phyloP scores from a whole-genome alignment of 2,329 filamentous ascomycete genomes.

The Beauveria medogensis region DNA sequence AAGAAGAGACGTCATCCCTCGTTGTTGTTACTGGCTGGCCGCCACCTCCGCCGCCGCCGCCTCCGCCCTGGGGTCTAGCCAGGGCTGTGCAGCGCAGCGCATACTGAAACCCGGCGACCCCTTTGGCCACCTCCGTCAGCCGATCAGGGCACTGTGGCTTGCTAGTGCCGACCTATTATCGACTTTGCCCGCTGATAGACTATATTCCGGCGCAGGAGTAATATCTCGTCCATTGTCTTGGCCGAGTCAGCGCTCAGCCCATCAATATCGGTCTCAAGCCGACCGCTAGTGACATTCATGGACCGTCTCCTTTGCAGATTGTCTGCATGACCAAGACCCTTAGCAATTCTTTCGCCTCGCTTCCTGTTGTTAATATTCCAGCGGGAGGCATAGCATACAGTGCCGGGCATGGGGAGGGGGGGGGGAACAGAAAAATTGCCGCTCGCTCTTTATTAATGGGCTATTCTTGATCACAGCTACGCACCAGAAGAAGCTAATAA shows the following conservation, averaged over 20 bases:
- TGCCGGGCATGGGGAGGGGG: neutral
- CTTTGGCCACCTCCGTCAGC: conserved; percentile 8
- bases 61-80: too few relatives aligned
- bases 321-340: neutral
- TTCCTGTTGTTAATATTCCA: neutral
- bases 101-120: conserved; percentile 8
- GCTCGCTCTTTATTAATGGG: too few relatives aligned
- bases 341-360: neutral
- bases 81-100: neutral
- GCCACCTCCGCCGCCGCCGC: neutral
- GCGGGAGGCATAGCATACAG: neutral
- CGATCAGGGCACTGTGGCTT: conserved; percentile 5
- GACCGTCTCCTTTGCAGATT: neutral
- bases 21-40: neutral
- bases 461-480: too few relatives aligned
- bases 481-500: too few relatives aligned
- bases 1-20: neutral
- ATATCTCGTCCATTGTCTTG: neutral
- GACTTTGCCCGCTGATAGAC: neutral
- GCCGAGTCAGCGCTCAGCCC: neutral
- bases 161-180: neutral
- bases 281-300: neutral
- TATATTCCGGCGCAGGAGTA: neutral
- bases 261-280: neutral
- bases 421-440: too few relatives aligned